Percentiles rank a stretch among this genome's conserved stretches.
Evolutionary conservation across 306 rosid genomes (phyloP).

Genomic region (Dryas octopetala): DNA sequence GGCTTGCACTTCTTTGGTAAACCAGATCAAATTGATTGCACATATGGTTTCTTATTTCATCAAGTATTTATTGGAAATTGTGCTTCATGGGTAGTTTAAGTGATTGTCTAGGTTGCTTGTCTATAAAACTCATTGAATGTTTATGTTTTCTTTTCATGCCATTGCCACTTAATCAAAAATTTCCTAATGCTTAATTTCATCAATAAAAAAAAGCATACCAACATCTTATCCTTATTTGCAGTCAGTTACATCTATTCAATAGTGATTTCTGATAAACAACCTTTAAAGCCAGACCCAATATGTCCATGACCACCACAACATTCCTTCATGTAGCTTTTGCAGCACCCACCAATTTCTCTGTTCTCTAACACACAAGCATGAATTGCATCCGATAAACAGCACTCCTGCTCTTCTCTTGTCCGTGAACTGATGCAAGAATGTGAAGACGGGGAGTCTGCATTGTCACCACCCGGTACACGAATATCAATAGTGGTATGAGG

Average conservation of each 20-base stretch:
- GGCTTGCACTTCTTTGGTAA: no score
- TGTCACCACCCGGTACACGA: constrained; percentile 1
- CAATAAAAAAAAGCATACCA: neutral
- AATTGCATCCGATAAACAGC: constrained; percentile 29
- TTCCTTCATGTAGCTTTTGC: constrained; percentile 83
- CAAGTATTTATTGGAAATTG: no score
- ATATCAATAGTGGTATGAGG: constrained; percentile 39
- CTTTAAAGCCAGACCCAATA: constrained; percentile 42
- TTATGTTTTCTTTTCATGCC: constrained; percentile 4
- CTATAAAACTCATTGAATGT: neutral
- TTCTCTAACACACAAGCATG: constrained; percentile 54
- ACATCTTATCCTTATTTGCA: constrained; percentile 14
- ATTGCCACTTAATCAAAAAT: constrained; percentile 15
- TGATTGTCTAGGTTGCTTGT: no score
- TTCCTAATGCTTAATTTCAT: constrained; percentile 12
- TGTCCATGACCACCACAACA: constrained; percentile 59
- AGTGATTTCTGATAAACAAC: constrained; percentile 59
- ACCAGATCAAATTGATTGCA: no score
- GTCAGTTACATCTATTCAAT: constrained; percentile 46
- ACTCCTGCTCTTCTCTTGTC: constrained; percentile 22
- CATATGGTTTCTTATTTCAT: no score
- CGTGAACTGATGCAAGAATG: constrained; percentile 7
- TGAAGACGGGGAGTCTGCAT: constrained; percentile 10
- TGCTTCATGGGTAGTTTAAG: no score
- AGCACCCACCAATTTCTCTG: constrained; percentile 64